Base-by-base conservation (phyloP, 768 basidiomycete species). In the Psilocybe tampanensis region DNA sequence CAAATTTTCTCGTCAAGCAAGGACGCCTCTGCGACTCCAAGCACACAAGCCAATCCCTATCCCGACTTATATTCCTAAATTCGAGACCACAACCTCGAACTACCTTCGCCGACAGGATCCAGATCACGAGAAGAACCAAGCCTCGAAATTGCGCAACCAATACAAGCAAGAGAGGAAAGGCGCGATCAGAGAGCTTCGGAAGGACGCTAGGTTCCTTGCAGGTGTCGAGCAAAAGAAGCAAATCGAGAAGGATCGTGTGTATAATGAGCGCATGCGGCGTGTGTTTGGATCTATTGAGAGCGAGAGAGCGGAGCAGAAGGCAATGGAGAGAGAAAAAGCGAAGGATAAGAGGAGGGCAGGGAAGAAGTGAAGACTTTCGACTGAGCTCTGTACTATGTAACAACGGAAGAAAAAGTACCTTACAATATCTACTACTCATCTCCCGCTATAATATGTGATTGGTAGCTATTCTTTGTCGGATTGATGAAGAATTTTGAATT, bases 121-220 rank as follows among this genome's bases (percentile, higher is more conserved):
- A 8, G 95, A 99, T 71, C 86, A 86, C 58, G 95, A 96, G 66
- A 86, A 92, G 39, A 94, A 93, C 68, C 92, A 91, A 62, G 85
- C 86, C 0, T 74, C 88, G 55, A 98, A 98, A 72, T 74, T 99
- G 66, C 88, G 90, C 54, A 82, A 84, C 39, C 86, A 95, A 68
- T 89, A 94, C 78, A 95, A 95, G 76, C 89, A 98, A 75, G 97
- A 98, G 78, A 79, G 84, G 68, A 98, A 98, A 79, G 95, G 97
- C 43, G 97, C 97, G 4, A 94, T 99, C 60, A 80, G 96, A 44
- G 97, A 99, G 69, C 78, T 99, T 52, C 86, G 97, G 59, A 98
- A 98, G 78, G 97, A 99, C 69, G 88, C 94, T 60, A 82, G 84
- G 62, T 99, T 98, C 84, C 78, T 99, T 73, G 94, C 96, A 9